A percentile compares a stretch with the other conserved stretches of the same genome.
Conservation (phyloP, 2,329 filamentous ascomycete species). For the Aspergillus sp. region DNA sequence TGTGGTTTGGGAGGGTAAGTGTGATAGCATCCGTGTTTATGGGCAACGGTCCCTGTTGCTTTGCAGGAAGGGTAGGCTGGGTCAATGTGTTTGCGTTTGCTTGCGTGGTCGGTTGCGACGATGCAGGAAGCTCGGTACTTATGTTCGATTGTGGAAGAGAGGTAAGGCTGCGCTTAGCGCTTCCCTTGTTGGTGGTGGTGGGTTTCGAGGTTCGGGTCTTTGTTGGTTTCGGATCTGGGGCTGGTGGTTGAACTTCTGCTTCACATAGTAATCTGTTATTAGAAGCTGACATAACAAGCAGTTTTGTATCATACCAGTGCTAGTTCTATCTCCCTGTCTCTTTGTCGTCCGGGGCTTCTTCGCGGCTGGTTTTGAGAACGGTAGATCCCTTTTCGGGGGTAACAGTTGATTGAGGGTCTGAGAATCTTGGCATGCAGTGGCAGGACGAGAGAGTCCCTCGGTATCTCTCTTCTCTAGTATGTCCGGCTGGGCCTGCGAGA, state of each 20-base stretch:
- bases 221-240: background rate
- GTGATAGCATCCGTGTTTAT: background rate
- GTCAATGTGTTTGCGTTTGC: background rate
- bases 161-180: background rate
- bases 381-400: conserved; percentile 37
- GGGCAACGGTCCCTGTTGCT: background rate
- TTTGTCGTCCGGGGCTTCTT: conserved; percentile 10
- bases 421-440: conserved; percentile 20
- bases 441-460: conserved; percentile 10
- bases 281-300: too few relatives aligned
- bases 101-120: background rate
- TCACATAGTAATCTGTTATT: too few relatives aligned
- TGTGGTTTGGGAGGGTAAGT: background rate
- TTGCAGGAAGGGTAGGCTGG: background rate
- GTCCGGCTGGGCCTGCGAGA: conserved; percentile 3
- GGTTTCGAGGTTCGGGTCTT: background rate
- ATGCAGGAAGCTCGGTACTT: background rate
- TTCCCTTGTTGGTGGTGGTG: background rate
- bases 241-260: background rate
- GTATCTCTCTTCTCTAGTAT: conserved; percentile 1
- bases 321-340: background rate
- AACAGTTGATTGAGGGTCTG: conserved; percentile 27
- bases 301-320: background rate
- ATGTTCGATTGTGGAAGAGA: background rate
- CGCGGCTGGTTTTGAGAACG: conserved; percentile 27